Base-by-base conservation (phyloP, 2,329 filamentous ascomycete species). In the Eutypella sp. region DNA sequence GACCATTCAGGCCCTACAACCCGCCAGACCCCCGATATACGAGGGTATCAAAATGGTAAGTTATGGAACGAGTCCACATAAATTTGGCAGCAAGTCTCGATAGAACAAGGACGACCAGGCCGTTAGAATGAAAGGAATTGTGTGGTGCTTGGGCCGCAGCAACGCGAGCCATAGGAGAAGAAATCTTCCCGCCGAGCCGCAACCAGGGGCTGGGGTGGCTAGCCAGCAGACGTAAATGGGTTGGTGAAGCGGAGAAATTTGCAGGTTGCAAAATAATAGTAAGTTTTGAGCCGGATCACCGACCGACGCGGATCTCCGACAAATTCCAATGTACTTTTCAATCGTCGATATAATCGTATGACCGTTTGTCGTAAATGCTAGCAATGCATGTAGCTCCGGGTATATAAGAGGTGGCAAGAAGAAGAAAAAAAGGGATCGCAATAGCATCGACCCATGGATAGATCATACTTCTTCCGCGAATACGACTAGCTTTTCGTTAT, bases 401-500 rank as follows among this genome's bases (percentile, higher is more conserved):
- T 60, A 60, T 61, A 58, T 58, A 39, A 31, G 29, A 45, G 50
- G n/a, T n/a, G n/a, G n/a, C n/a, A n/a, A 45, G 50, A 48, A 55
- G 48, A 45, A 45, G 53, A 55, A 58, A 47, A 39, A 34, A 45
- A 47, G 37, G 33, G 46, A 27, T 45, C 22, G 39, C 53, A 41
- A 42, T 47, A 46, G 50, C 48, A 34, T 47, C 47, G 41, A 44
- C 41, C 47, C 37, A 31, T 39, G 45, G 41, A 41, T 40, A 36
- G 39, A 47, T 67, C 64, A 78, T 50, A 69, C 66, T 45, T 71
- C 68, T 53, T 84, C 79, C 25, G 87, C 84, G 54, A 82, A 87
- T 22, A 96, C 72, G 44, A 91, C 82, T 52, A 97, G 73, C 71
- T 96, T 96, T 54, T 90, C 85, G 67, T 95, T 95, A 57, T 89